Evolutionary conservation across 495 filamentous ascomycete species (phyloP).

Genomic region (Platismatia glauca): DNA sequence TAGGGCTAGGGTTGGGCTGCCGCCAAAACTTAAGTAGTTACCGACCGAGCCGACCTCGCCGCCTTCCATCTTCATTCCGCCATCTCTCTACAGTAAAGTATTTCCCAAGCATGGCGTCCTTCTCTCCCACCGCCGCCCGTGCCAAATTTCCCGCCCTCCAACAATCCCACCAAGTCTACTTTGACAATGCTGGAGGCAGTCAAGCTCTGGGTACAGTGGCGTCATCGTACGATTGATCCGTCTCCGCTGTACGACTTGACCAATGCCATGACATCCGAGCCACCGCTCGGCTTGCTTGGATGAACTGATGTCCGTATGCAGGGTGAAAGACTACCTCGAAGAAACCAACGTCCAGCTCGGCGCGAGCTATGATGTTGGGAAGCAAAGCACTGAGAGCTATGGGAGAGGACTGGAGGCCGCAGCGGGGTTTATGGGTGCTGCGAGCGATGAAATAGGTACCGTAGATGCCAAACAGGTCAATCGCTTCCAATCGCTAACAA

Average conservation of each 20-base stretch:
- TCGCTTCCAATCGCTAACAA: slow-evolving; percentile 18
- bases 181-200: slow-evolving; percentile 70
- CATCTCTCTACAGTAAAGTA: no score
- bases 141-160: slow-evolving; percentile 56
- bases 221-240: slow-evolving; percentile 45
- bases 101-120: slow-evolving; percentile 17
- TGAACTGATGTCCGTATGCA: neutral
- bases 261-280: slow-evolving; percentile 8
- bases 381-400: slow-evolving; percentile 47
- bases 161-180: slow-evolving; percentile 52
- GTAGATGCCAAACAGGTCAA: slow-evolving; percentile 9
- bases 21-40: no score
- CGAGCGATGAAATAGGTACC: slow-evolving; percentile 50
- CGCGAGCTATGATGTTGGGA: slow-evolving; percentile 49
- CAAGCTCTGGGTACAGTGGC: slow-evolving; percentile 56
- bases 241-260: neutral
- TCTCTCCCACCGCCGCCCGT: slow-evolving; percentile 48
- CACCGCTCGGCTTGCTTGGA: slow-evolving; percentile 1
- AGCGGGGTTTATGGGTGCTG: slow-evolving; percentile 59
- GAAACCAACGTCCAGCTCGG: slow-evolving; percentile 66
- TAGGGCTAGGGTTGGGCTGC: neutral
- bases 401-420: slow-evolving; percentile 48
- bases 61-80: neutral
- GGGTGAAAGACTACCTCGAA: slow-evolving; percentile 52
- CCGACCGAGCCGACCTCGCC: no score